Evolutionary conservation across 2,329 filamentous ascomycete species (phyloP), one percentile per base, ranked within the genome.

Genomic region (Phialocephala sp.): DNA sequence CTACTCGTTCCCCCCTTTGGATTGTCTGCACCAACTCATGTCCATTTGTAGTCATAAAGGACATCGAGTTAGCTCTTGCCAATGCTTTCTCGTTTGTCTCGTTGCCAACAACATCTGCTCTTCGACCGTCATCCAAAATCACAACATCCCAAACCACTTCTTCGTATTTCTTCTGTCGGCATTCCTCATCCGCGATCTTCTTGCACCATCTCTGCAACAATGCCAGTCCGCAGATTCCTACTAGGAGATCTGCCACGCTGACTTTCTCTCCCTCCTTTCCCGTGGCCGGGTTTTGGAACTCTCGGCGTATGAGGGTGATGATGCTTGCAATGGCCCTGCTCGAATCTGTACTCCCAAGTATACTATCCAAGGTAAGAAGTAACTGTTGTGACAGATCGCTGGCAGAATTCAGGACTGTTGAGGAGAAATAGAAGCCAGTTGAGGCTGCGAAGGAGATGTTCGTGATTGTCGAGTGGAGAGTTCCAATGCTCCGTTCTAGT

Each of bases 311-410:
- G 37, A 90, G 78, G 0, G 85, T 85, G 69, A 90, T 83, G 72
- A 91, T 90, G 73, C 87, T 88, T 2, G 87, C 86, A 65, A 90
- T 88, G 12, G 88, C 88, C 47, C 87, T 80, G 1, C 88, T 90
- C 1, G 87, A 89, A 74, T 91, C 88, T n/a, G 88, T 90, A 2
- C 86, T 88, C 15, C 88, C 88, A 35, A 90, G 85, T 45, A 90
- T 84, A 68, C 87, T 85, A 72, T 91, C 88, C 24, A 91, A 78
- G 0, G 85, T 84, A 2, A 83, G 83, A 9, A 90, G 78, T 0
- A 88, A 77, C 37, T 88, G 77, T 66, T 88, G 85, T 0, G 86
- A 86, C 6, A 86, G 75, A 59, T 87, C 83, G 8, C 85, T 87
- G 5, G 81, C 82, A 15, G 83, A 80, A 20, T 82, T 83, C 18